Percentiles rank a stretch among this genome's conserved stretches.
Conservation (phyloP, 148 eudicot genomes). For the Silene uniflora region DNA sequence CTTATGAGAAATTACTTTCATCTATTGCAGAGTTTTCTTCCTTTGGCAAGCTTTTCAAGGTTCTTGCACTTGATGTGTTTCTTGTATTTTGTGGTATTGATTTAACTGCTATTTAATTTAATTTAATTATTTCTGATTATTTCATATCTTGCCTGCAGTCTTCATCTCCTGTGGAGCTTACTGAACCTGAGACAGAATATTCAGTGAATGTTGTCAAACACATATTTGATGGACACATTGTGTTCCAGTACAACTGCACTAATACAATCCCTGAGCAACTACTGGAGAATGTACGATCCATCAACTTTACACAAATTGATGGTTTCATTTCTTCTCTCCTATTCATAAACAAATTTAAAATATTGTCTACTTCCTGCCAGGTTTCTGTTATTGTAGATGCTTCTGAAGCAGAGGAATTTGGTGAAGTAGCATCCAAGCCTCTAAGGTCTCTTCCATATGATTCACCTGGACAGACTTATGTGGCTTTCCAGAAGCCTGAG, state of each 20-base stretch:
- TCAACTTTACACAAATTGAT: neutral
- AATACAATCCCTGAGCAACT: conserved; percentile 94
- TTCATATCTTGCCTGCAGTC: conserved; percentile 46
- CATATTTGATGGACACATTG: conserved; percentile 81
- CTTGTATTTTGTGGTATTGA: neutral
- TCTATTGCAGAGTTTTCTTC: conserved; percentile 74
- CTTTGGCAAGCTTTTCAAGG: conserved; percentile 96
- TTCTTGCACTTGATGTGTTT: conserved; percentile 17
- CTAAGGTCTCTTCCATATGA: conserved; percentile 88
- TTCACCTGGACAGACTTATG: conserved; percentile 85
- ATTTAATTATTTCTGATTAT: neutral
- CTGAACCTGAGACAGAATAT: conserved; percentile 97
- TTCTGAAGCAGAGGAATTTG: conserved; percentile 94
- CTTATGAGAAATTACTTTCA: conserved; percentile 79
- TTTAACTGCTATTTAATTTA: neutral
- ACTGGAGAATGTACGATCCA: conserved; percentile 66
- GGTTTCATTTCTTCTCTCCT: neutral
- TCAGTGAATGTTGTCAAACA: conserved; percentile 94
- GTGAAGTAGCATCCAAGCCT: conserved; percentile 68
- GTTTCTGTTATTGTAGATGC: conserved; percentile 88
- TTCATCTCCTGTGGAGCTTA: conserved; percentile 87
- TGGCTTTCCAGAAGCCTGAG: conserved; percentile 84
- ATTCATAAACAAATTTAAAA: conserved; percentile 9
- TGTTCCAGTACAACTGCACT: conserved; percentile 95
- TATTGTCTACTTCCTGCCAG: conserved; percentile 33